Conservation (phyloP, 2,329 filamentous ascomycete genomes). For the Lecanicillium sp. region DNA sequence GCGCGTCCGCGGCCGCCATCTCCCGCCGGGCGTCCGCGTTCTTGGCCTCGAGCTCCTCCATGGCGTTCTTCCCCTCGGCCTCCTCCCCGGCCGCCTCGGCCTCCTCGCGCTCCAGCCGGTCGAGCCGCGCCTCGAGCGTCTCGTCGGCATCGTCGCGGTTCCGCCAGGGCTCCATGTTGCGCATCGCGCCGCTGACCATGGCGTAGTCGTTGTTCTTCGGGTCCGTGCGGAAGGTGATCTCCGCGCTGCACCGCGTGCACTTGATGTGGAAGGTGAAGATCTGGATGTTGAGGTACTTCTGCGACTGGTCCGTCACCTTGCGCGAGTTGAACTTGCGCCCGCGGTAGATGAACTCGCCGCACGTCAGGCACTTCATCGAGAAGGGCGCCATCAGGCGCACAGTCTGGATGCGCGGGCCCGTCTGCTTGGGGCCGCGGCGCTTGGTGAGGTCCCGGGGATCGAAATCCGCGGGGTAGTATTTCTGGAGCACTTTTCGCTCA, state of each 20-base stretch:
- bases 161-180: constrained; percentile 92
- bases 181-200: constrained; percentile 73
- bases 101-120: constrained; percentile 74
- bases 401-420: constrained; percentile 74
- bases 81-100: constrained; percentile 55
- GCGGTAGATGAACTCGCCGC: constrained; percentile 79
- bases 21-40: constrained; percentile 87
- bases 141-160: constrained; percentile 58
- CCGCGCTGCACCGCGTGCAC: constrained; percentile 77
- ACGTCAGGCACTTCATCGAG: constrained; percentile 39
- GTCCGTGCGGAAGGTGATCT: constrained; percentile 92
- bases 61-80: constrained; percentile 69
- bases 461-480: constrained; percentile 72
- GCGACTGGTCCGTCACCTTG: constrained; percentile 83
- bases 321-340: constrained; percentile 92
- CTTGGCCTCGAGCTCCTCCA: constrained; percentile 93
- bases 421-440: constrained; percentile 61
- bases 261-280: constrained; percentile 80
- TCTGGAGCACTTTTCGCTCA: constrained; percentile 72
- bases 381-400: constrained; percentile 71
- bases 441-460: constrained; percentile 77
- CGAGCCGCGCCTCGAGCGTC: constrained; percentile 80
- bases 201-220: constrained; percentile 91
- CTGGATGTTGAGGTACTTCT: constrained; percentile 82
- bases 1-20: constrained; percentile 92